These are phyloP conservation scores for Xylaria sp. DNA, from an alignment of 2,329 filamentous ascomycete species.

Conservation along the genomic window DNA sequence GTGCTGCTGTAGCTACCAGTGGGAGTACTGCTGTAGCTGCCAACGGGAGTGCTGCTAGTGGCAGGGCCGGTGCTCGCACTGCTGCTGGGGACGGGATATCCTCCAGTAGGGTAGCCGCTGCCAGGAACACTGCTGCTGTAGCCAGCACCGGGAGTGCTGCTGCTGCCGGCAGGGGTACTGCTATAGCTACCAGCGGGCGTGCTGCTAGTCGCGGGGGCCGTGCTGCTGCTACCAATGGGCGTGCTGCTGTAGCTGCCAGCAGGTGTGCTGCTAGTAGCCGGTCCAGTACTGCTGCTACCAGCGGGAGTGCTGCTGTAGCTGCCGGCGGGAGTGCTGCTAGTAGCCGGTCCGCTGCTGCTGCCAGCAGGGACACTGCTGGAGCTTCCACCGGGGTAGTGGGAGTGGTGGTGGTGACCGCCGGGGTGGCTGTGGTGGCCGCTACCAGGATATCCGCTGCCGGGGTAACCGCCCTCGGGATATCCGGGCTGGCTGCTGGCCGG, in stretches of 20 bases:
- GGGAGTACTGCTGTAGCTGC: slow-evolving; percentile 16
- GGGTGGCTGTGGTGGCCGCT: background rate
- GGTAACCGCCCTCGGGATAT: background rate
- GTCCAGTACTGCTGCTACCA: slow-evolving; percentile 3
- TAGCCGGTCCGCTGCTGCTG: background rate
- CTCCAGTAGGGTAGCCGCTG: background rate
- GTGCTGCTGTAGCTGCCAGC: slow-evolving; percentile 1
- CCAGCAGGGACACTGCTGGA: slow-evolving; percentile 13
- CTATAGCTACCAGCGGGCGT: background rate
- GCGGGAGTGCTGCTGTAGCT: slow-evolving; percentile 15
- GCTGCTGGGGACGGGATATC: background rate
- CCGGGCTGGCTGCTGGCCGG: background rate
- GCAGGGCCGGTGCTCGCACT: background rate
- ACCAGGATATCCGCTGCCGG: background rate
- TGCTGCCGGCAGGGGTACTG: slow-evolving; percentile 6
- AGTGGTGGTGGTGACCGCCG: background rate
- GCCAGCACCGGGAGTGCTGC: slow-evolving; percentile 1
- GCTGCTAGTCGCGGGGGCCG: slow-evolving; percentile 3
- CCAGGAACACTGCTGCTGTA: slow-evolving; percentile 10
- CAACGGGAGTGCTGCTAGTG: slow-evolving; percentile 16
- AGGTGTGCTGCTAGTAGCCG: slow-evolving; percentile 13
- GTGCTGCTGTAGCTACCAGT: background rate
- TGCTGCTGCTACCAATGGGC: background rate
- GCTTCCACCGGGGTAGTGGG: background rate
- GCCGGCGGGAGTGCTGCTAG: slow-evolving; percentile 1